Evolutionary conservation across 169 alveolate genomes (phyloP), one percentile per base, ranked within the genome.

Genomic region (Plasmodium adleri): DNA sequence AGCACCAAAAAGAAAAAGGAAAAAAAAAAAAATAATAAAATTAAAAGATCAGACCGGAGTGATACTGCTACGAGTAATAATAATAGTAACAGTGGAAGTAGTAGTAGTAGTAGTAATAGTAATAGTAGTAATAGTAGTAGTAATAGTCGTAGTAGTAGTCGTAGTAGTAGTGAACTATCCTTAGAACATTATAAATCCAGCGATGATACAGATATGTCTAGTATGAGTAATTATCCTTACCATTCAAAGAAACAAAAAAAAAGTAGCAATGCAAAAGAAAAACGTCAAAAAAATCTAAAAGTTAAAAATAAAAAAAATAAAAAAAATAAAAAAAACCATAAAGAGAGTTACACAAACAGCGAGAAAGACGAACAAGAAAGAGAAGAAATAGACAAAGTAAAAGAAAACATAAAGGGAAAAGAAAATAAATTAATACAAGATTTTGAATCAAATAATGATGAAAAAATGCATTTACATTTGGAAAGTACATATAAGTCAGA

Each of bases 201-300:
- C 1, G 10, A 39, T 39, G 9, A 39, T 39, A 39, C 9, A 6
- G 10, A 39, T 39, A 39, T 39, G 47, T 39, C 47, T 0, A 39
- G 10, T 39, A 39, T 39, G 47, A 39, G 47, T 39, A 39, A 83
- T 83, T 83, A 54, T 62, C 7, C 26, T 26, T n/a, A n/a, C 22
- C 17, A 28, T 12, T 12, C 39, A 0, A 3, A n/a, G 6, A 12
- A 17, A 20, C 12, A 17, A n/a, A 20, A 71, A 50, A 17, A 50
- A n/a, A 17, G 22, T 10, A 66, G 13, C 3, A 22, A 66, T 1
- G 10, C 0, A 66, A 10, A 66, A 10, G 39, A 13, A 2, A 71
- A 71, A 12, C n/a, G 22, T n/a, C n/a, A 52, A 52, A 52, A 52
- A 12, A 52, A 52, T 3, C n/a, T n/a, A 52, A 52, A 52, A 52